phyloP scores from a whole-genome alignment of 768 basidiomycete genomes.

The Russula ochroleuca region DNA sequence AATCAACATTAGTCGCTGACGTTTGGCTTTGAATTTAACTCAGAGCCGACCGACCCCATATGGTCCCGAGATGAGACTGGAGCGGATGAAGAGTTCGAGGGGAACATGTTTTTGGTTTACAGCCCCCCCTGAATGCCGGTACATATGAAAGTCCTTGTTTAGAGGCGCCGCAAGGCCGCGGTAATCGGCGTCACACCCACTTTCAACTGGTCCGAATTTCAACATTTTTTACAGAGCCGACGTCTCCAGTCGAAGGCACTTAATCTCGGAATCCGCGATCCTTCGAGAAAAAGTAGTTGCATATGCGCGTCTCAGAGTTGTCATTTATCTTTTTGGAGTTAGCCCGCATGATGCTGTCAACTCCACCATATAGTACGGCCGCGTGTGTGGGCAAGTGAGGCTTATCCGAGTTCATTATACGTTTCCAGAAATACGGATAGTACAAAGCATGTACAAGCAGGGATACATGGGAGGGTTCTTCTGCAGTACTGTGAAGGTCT shows the following conservation, averaged over 20 bases:
- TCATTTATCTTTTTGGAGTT: conserved; percentile 28
- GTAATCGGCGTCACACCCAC: conserved; percentile 15
- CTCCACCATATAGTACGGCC: conserved; percentile 17
- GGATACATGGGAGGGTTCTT: conserved; percentile 20
- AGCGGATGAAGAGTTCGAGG: conserved; percentile 21
- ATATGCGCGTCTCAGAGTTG: conserved; percentile 16
- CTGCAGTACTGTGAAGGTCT: conserved; percentile 5
- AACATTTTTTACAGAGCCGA: conserved; percentile 20
- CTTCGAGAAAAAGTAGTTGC: conserved; percentile 21
- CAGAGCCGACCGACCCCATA: conserved; percentile 22
- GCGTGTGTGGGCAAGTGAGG: conserved; percentile 12
- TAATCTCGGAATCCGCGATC: conserved; percentile 24
- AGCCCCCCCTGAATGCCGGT: conserved; percentile 21
- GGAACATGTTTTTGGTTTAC: conserved; percentile 24
- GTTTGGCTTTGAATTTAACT: conserved; percentile 20
- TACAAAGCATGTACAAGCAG: conserved; percentile 23
- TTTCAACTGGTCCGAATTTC: conserved; percentile 18
- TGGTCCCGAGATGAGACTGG: conserved; percentile 21
- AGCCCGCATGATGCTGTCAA: conserved; percentile 26
- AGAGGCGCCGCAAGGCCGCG: conserved; percentile 25
- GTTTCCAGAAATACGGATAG: conserved; percentile 19
- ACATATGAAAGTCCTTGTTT: conserved; percentile 16
- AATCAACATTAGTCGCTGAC: conserved; percentile 11
- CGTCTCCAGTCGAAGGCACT: conserved; percentile 19
- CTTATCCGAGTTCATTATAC: conserved; percentile 17